Evolutionary conservation across 352 stramenopile genomes (phyloP).

Genomic region (Pythium plurisporium): DNA sequence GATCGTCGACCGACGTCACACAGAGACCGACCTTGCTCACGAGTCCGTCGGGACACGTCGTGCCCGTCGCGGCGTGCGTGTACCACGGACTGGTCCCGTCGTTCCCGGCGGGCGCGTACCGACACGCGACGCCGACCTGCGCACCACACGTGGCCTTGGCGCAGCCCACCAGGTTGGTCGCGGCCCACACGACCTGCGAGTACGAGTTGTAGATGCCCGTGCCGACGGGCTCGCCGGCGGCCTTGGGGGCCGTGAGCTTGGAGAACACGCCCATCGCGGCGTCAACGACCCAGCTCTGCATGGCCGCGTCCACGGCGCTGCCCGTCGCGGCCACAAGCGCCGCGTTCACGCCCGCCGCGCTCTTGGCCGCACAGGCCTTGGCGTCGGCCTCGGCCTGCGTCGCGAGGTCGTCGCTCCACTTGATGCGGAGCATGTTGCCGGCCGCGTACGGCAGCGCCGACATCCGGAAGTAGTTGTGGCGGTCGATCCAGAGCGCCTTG

Average conservation of each 20-base stretch:
- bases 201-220: conserved; percentile 66
- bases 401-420: conserved; percentile 49
- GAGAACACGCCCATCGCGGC: conserved; percentile 42
- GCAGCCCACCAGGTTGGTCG: conserved; percentile 61
- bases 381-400: conserved; percentile 34
- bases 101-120: conserved; percentile 59
- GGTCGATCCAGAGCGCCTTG: conserved; percentile 66
- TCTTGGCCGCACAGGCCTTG: conserved; percentile 31
- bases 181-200: conserved; percentile 68
- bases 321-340: conserved; percentile 24
- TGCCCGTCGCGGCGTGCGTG: conserved; percentile 40
- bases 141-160: conserved; percentile 39
- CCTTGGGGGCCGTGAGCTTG: conserved; percentile 40
- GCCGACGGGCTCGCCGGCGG: conserved; percentile 39
- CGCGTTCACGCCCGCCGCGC: conserved; percentile 41
- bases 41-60: conserved; percentile 46
- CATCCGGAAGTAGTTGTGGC: conserved; percentile 77
- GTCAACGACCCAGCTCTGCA: conserved; percentile 57
- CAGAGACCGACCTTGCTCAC: conserved; percentile 43
- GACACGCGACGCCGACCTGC: conserved; percentile 45
- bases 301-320: conserved; percentile 44
- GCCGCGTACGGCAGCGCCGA: conserved; percentile 61
- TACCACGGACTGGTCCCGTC: conserved; percentile 54
- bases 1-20: conserved; percentile 39
- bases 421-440: conserved; percentile 61